Evolutionary conservation across 2,329 filamentous ascomycete genomes (phyloP).

Genomic region (Clarireedia paspali): DNA sequence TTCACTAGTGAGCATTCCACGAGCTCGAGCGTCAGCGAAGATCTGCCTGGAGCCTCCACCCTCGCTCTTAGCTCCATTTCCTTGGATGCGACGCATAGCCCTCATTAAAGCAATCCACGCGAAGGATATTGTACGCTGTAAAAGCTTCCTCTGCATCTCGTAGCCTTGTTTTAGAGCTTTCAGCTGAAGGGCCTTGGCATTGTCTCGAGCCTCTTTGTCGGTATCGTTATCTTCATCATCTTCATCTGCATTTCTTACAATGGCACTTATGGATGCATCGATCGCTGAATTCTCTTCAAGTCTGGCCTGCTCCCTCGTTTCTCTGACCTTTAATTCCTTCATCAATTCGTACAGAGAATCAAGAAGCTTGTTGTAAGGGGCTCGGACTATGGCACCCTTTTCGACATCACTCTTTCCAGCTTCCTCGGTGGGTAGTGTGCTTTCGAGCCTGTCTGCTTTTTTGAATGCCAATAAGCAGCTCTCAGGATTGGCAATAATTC

Average conservation of each 20-base stretch:
- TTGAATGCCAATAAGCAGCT: slow-evolving; percentile 86
- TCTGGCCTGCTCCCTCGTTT: slow-evolving; percentile 49
- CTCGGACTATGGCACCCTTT: slow-evolving; percentile 58
- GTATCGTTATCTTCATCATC: slow-evolving; percentile 36
- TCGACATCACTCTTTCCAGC: slow-evolving; percentile 58
- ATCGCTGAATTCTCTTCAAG: slow-evolving; percentile 42
- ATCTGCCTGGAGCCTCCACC: slow-evolving; percentile 68
- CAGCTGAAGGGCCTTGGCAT: slow-evolving; percentile 52
- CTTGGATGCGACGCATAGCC: slow-evolving; percentile 89
- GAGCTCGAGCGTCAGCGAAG: slow-evolving; percentile 80
- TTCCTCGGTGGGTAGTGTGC: slow-evolving; percentile 68
- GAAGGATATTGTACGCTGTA: slow-evolving; percentile 82
- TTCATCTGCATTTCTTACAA: slow-evolving; percentile 42
- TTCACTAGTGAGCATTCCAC: slow-evolving; percentile 84
- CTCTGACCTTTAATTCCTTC: slow-evolving; percentile 60
- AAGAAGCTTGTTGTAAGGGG: slow-evolving; percentile 75
- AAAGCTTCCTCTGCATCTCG: slow-evolving; percentile 62
- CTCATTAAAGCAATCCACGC: slow-evolving; percentile 94
- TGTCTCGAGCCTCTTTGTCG: slow-evolving; percentile 32
- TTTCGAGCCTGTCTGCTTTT: slow-evolving; percentile 80
- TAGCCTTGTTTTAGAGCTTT: slow-evolving; percentile 58
- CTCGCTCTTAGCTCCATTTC: slow-evolving; percentile 50
- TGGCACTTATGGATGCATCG: slow-evolving; percentile 31
- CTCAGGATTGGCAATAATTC: slow-evolving; percentile 85
- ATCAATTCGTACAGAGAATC: slow-evolving; percentile 84